Base-by-base conservation (phyloP, 805 yeast genomes). In the Sugiyamaella floridensis region DNA sequence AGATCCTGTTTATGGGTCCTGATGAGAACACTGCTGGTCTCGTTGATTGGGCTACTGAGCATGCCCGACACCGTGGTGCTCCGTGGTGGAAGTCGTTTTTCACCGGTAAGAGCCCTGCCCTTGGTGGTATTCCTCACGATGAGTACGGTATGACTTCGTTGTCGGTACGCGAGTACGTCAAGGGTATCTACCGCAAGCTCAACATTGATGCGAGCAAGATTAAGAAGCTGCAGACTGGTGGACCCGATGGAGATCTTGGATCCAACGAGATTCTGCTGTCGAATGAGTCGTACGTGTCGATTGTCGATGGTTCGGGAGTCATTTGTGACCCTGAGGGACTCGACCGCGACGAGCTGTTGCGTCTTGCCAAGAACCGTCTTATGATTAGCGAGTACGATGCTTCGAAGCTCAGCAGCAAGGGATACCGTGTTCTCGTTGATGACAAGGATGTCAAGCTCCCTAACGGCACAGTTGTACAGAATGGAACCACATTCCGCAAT, bases 41-140 rank as follows among this genome's bases (percentile, higher is more conserved):
- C 64, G 96, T 89, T 49, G 90, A 93, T 70, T 92, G 98, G 98
- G 98, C 99, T 10, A 93, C 98, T 22, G 72, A 82, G 60, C 98
- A 92, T 67, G 98, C 99, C 26, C 82, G 86, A 63, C 71, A 74
- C 53, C 83, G 99, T 71, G 95, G 96, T 57, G 96, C 98, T 47
- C 85, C 89, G 49, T 89, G 96, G 89, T 92, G 99, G 99, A 92
- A 89, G 72, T 92, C 98, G 1, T 92, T 92, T 76, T 85, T 93
- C 71, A 92, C 99, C 32, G 99, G 99, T 61, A 93, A 93, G 73
- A 80, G 89, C 43, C 96, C 96, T 53, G 72, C 78, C 43, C 71
- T 92, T 54, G 99, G 99, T 65, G 99, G 99, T 68, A 93, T 92
- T 66, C 99, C 99, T 49, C 99, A 92, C 71, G 99, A 92, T 68